Evolutionary conservation across 805 yeast genomes (phyloP).

Genomic region (Saccharomycopsis selenospora): DNA sequence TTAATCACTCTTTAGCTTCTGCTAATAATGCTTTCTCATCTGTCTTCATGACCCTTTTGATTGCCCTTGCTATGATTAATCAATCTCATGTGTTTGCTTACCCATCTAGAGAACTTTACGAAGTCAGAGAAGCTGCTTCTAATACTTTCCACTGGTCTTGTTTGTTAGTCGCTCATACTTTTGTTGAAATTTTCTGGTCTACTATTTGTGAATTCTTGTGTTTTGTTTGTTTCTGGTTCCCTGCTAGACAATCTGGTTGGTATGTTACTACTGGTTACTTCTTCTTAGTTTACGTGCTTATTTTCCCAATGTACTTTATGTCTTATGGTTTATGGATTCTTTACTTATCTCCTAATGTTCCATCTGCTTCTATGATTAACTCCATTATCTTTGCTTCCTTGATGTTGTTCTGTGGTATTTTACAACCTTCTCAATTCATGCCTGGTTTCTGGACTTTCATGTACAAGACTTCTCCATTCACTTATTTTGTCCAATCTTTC

Average conservation of each 20-base stretch:
- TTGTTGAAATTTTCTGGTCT: conserved; percentile 44
- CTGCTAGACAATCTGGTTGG: conserved; percentile 32
- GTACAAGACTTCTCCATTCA: conserved; percentile 41
- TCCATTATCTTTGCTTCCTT: conserved; percentile 31
- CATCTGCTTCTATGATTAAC: conserved; percentile 36
- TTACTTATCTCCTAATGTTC: conserved; percentile 38
- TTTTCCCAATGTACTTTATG: conserved; percentile 35
- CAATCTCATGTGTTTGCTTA: conserved; percentile 27
- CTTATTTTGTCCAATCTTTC: conserved; percentile 40
- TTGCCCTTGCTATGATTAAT: conserved; percentile 33
- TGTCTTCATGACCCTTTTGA: conserved; percentile 38
- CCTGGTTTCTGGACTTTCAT: conserved; percentile 46
- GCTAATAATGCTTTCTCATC: conserved; percentile 42
- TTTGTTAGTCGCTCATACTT: conserved; percentile 34
- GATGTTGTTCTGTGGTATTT: conserved; percentile 34
- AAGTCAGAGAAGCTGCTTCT: conserved; percentile 38
- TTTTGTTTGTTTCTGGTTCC: conserved; percentile 43
- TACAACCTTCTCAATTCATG: conserved; percentile 37
- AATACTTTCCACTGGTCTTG: conserved; percentile 39
- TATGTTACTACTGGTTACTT: conserved; percentile 33
- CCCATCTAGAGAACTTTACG: conserved; percentile 37
- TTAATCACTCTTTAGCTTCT: conserved; percentile 33
- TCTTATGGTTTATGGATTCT: conserved; percentile 39
- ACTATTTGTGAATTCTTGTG: conserved; percentile 35
- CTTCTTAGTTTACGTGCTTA: conserved; percentile 30